phyloP scores from a whole-genome alignment of 192 early-diverging fungal genomes.

The Backusella westeae region DNA sequence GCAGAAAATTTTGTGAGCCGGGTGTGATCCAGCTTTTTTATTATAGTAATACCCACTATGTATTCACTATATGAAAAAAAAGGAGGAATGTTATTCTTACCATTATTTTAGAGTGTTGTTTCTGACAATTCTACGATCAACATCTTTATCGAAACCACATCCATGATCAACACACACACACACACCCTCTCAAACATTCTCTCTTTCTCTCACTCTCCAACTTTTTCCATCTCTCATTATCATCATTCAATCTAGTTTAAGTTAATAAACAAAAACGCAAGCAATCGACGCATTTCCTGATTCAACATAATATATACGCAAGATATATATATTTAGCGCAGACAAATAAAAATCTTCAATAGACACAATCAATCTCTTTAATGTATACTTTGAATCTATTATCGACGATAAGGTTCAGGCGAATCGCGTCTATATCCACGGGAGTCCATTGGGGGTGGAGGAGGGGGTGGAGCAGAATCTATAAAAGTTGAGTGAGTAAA shows the following conservation, averaged over 20 bases:
- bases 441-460: slow-evolving; percentile 9
- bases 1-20: no score
- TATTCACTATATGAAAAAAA: neutral
- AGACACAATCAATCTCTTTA: neutral
- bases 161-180: neutral
- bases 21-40: no score
- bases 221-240: neutral
- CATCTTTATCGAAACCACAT: neutral
- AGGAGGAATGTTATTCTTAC: neutral
- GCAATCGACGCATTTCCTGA: neutral
- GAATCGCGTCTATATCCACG: slow-evolving; percentile 15
- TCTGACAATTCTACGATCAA: no score
- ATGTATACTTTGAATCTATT: neutral
- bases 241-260: neutral
- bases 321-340: no score
- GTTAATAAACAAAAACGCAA: neutral
- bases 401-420: slow-evolving; percentile 12
- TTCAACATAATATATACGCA: no score
- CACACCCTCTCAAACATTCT: neutral
- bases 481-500: neutral
- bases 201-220: neutral
- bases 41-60: no score
- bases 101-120: neutral
- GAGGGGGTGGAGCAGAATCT: neutral
- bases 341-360: neutral